phyloP scores from a whole-genome alignment of 2,329 filamentous ascomycete genomes.

The Teratosphaeria zuluensis region DNA sequence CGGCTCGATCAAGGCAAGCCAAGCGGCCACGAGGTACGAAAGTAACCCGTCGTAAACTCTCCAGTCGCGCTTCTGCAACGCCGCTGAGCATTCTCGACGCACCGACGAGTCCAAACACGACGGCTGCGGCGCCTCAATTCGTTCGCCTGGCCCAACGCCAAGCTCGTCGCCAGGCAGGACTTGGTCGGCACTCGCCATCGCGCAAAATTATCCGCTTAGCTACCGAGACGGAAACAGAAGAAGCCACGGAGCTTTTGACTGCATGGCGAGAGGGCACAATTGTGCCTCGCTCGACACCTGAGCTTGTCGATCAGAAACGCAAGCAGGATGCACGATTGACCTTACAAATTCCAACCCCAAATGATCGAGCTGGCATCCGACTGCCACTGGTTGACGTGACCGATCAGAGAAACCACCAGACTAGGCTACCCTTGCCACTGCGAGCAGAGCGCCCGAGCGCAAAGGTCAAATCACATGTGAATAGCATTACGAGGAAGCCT shows the following conservation, averaged over 20 bases:
- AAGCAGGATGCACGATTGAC: neutral
- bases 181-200: conserved; percentile 42
- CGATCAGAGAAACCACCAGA: neutral
- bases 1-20: neutral
- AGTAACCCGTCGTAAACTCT: neutral
- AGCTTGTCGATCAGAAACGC: neutral
- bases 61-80: conserved; percentile 14
- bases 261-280: conserved; percentile 42
- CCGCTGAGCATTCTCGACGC: conserved; percentile 44
- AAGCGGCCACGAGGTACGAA: neutral
- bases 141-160: conserved; percentile 46
- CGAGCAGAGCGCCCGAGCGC: neutral
- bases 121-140: conserved; percentile 36
- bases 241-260: conserved; percentile 40
- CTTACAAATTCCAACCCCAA: neutral
- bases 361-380: neutral
- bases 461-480: neutral
- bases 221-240: conserved; percentile 46
- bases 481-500: neutral
- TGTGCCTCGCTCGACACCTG: conserved; percentile 1
- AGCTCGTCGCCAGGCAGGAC: conserved; percentile 38
- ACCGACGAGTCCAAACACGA: conserved; percentile 22
- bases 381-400: neutral
- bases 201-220: conserved; percentile 12
- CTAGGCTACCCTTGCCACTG: neutral